Conservation (phyloP, 1,284 basidiomycete genomes). For the Hortiboletus rubellus region DNA sequence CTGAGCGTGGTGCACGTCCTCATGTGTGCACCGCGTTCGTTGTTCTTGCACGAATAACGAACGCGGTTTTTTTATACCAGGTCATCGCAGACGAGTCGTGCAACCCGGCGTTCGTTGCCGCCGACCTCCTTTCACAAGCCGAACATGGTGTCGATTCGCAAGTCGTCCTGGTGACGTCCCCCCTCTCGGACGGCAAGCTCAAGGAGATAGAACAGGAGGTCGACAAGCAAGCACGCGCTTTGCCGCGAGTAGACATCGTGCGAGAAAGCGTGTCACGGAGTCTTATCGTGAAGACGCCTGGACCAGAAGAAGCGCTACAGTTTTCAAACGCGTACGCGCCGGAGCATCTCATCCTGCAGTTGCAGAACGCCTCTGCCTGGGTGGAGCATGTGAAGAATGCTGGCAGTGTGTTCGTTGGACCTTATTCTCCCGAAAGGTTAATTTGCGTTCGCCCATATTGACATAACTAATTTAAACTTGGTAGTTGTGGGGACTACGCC, state of each 20-base stretch:
- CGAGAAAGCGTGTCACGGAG: slow-evolving; percentile 91
- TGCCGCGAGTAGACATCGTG: slow-evolving; percentile 89
- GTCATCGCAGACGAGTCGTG: slow-evolving; percentile 90
- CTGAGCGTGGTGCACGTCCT: slow-evolving; percentile 17
- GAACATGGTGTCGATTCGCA: slow-evolving; percentile 99
- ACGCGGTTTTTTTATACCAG: slow-evolving; percentile 45
- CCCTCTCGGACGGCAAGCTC: slow-evolving; percentile 63
- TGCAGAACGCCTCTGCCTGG: slow-evolving; percentile 67
- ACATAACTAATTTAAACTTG: slow-evolving; percentile 9
- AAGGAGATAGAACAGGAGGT: slow-evolving; percentile 82
- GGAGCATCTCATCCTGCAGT: slow-evolving; percentile 92
- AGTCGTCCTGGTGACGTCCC: slow-evolving; percentile 88
- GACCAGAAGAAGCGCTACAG: slow-evolving; percentile 73
- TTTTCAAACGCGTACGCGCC: slow-evolving; percentile 99
- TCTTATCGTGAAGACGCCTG: slow-evolving; percentile 77
- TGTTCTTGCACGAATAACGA: slow-evolving; percentile 39
- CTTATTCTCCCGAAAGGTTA: slow-evolving; percentile 92
- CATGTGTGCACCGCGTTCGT: slow-evolving; percentile 36
- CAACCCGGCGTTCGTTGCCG: slow-evolving; percentile 90
- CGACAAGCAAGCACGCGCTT: slow-evolving; percentile 83
- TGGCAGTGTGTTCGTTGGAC: slow-evolving; percentile 95
- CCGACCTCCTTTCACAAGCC: slow-evolving; percentile 95
- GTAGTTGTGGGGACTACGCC: slow-evolving; percentile 96
- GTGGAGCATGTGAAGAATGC: slow-evolving; percentile 83
- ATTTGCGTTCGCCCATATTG: slow-evolving; percentile 11